Conservation (phyloP, 768 basidiomycete genomes). For the Tephrocybe rancida region DNA sequence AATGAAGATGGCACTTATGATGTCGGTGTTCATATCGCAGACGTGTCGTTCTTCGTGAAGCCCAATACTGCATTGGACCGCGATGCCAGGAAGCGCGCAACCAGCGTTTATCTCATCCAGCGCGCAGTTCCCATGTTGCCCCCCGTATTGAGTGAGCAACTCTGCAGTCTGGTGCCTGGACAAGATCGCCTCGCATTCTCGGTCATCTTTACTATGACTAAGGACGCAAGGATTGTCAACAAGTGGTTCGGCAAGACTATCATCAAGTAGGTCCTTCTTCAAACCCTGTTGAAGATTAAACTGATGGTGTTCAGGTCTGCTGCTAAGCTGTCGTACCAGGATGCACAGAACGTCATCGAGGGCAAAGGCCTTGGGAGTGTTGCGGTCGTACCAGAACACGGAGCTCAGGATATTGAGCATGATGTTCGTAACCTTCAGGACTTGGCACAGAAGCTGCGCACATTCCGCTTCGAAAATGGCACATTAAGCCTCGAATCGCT, state of each 20-base stretch:
- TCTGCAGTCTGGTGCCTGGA: conserved; percentile 89
- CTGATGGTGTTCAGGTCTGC: conserved; percentile 60
- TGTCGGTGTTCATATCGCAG: conserved; percentile 93
- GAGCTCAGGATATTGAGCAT: conserved; percentile 60
- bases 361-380: conserved; percentile 61
- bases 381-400: conserved; percentile 59
- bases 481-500: conserved; percentile 72
- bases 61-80: conserved; percentile 97
- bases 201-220: conserved; percentile 81
- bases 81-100: conserved; percentile 96
- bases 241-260: conserved; percentile 95
- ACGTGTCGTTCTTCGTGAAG: conserved; percentile 94
- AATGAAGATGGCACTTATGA: conserved; percentile 94
- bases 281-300: background rate
- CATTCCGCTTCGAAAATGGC: conserved; percentile 77
- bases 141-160: conserved; percentile 86
- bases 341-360: conserved; percentile 83
- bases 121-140: conserved; percentile 97
- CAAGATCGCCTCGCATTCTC: conserved; percentile 92
- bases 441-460: conserved; percentile 73
- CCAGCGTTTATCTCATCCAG: conserved; percentile 96
- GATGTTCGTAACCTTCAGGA: conserved; percentile 74
- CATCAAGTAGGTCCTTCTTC: conserved; percentile 62
- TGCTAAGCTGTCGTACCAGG: conserved; percentile 80
- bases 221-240: conserved; percentile 79